Base-by-base conservation (phyloP, 257 asterid species). In the Ilex asprella region DNA sequence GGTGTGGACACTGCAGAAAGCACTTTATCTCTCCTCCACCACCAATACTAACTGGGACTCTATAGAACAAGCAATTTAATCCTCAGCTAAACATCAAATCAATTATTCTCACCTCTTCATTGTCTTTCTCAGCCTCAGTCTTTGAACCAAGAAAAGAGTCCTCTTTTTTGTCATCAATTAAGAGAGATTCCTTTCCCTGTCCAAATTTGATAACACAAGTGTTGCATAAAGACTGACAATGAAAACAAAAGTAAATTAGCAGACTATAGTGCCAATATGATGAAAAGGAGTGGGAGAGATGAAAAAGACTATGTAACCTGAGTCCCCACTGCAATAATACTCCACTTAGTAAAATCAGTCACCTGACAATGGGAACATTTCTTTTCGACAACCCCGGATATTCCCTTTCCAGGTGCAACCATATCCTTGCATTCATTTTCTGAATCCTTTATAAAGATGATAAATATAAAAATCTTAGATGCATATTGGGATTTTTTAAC, bases 371-470 rank as follows among this genome's bases (percentile, higher is more conserved):
- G 35, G 9, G 58, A 35, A 55, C 68, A 67, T 70, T 66, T 60
- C 66, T 62, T 71, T 39, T 55, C 52, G 30, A 30, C 66, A 55
- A 56, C 58, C 39, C 30, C 39, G 2, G 67, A 58, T 39, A 27
- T 50, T 62, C 51, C 64, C 55, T 55, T 51, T 46, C 55, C 63
- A 21, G 66, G 61, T 50, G 39, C 21, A 10, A 10, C 41, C 39
- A 56, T 32, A 46, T 71, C 41, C 52, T 61, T 21, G 27, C 27
- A 21, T 21, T 21, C 27, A 21, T 21, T 50, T 44, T 47, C 68
- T 32, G 53, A 67, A 73, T 69, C 75, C 81, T 75, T 63, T 50
- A 15, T 35, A 30, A 55, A 31, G 27, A 21, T 21, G 27, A 54
- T 29, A 56, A 16, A 44, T 30, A 47, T 43, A 29, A 10, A 54